These are phyloP conservation scores for Talaromyces rugulosus DNA, from an alignment of 2,329 filamentous ascomycete genomes.

Conservation along the genomic window DNA sequence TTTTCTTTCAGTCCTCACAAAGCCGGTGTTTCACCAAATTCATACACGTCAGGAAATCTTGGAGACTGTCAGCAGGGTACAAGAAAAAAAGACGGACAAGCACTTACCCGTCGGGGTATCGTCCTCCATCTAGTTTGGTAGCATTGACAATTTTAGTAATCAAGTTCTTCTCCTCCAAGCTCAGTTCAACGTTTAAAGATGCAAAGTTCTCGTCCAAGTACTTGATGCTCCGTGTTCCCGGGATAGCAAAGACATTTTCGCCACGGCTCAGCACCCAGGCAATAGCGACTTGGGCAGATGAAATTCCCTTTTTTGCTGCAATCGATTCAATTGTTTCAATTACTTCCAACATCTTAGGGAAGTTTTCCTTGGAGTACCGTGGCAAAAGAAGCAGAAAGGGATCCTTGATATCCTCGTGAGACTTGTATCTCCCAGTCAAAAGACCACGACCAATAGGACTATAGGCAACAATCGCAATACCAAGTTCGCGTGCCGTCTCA, in stretches of 20 bases:
- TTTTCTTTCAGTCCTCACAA: background rate
- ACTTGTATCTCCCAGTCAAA: constrained; percentile 49
- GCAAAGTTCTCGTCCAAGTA: constrained; percentile 11
- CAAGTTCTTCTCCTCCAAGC: background rate
- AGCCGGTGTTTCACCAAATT: constrained; percentile 10
- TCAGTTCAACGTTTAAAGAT: background rate
- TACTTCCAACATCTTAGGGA: constrained; percentile 48
- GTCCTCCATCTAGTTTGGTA: constrained; percentile 3
- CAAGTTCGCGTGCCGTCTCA: constrained; percentile 54
- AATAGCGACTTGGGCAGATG: constrained; percentile 46
- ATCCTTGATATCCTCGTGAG: constrained; percentile 37
- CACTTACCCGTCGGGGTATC: constrained; percentile 8
- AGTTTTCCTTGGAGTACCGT: constrained; percentile 49
- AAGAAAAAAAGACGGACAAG: background rate
- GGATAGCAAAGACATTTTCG: constrained; percentile 4
- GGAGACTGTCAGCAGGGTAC: background rate
- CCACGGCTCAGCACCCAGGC: constrained; percentile 40
- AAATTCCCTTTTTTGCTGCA: constrained; percentile 39
- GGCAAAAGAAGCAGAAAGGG: constrained; percentile 40
- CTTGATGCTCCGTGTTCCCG: constrained; percentile 10
- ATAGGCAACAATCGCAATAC: constrained; percentile 55
- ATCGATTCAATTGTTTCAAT: constrained; percentile 43
- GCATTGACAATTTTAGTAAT: background rate
- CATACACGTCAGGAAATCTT: constrained; percentile 7
- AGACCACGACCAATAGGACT: constrained; percentile 58